These are phyloP conservation scores for Fusarium sp. DNA, from an alignment of 2,329 filamentous ascomycete genomes.

Conservation along the genomic window DNA sequence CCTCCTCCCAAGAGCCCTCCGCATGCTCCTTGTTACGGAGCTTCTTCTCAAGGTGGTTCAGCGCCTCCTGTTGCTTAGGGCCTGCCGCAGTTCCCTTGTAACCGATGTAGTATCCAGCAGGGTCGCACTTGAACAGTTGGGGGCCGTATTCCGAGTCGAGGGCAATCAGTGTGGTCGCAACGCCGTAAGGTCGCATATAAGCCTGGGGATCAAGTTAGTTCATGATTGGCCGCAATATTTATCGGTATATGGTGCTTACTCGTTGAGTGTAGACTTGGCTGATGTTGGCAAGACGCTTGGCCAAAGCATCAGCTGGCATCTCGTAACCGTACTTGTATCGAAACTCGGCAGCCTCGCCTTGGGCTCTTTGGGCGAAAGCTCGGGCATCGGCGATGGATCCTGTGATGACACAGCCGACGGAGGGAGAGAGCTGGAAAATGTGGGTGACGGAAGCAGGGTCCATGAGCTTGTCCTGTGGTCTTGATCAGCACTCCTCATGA, in stretches of 20 bases:
- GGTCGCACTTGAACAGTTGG: constrained; percentile 98
- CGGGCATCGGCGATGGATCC: constrained; percentile 97
- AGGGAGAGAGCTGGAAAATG: constrained; percentile 96
- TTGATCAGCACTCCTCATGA: constrained; percentile 37
- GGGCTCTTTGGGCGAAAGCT: constrained; percentile 90
- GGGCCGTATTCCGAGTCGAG: constrained; percentile 92
- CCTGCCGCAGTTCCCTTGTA: constrained; percentile 98
- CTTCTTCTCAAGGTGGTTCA: constrained; percentile 99
- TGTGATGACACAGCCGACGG: constrained; percentile 97
- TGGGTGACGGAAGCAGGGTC: constrained; percentile 96
- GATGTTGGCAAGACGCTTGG: constrained; percentile 98
- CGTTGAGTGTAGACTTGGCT: constrained; percentile 99
- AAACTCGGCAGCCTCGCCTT: constrained; percentile 97
- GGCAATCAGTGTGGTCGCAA: constrained; percentile 94
- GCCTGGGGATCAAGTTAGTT: constrained; percentile 63
- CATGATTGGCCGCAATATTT: constrained; percentile 12
- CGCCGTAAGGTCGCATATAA: constrained; percentile 97
- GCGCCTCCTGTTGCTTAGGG: constrained; percentile 97
- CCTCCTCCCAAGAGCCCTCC: constrained; percentile 94
- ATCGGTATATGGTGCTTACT: constrained; percentile 62
- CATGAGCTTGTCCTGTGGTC: constrained; percentile 91
- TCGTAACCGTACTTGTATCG: constrained; percentile 99
- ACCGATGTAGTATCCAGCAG: constrained; percentile 96
- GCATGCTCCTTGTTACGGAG: constrained; percentile 98
- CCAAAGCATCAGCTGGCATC: constrained; percentile 97